Conservation (phyloP, 768 basidiomycete genomes). For the Daedaleopsis nitida region DNA sequence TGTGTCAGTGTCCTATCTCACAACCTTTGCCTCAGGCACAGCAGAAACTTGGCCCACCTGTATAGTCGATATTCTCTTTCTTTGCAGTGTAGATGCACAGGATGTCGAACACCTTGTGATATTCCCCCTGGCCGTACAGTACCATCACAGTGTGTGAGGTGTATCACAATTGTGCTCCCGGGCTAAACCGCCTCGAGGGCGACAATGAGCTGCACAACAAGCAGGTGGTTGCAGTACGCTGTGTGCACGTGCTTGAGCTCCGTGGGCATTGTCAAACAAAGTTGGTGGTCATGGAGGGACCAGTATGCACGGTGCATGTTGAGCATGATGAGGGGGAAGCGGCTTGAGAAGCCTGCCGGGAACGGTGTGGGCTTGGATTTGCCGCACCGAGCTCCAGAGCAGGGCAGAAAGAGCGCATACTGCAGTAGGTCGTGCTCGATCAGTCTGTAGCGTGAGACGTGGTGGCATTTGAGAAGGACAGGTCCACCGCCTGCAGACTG, state of each 20-base stretch:
- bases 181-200: slow-evolving; percentile 26
- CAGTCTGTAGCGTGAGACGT: slow-evolving; percentile 7
- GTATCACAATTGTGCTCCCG: slow-evolving; percentile 35
- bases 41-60: neutral
- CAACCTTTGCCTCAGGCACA: neutral
- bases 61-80: neutral
- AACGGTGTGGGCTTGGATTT: neutral
- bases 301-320: slow-evolving; percentile 38
- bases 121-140: slow-evolving; percentile 6
- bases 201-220: slow-evolving; percentile 35
- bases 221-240: slow-evolving; percentile 27
- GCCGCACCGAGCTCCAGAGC: no score
- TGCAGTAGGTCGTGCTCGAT: slow-evolving; percentile 15
- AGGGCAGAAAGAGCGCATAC: slow-evolving; percentile 9
- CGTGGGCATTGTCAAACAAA: neutral
- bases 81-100: slow-evolving; percentile 5
- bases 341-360: neutral
- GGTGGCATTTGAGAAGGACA: slow-evolving; percentile 6
- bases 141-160: slow-evolving; percentile 34
- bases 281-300: neutral
- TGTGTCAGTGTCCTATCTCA: slow-evolving; percentile 22
- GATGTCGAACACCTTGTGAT: slow-evolving; percentile 1
- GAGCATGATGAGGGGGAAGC: slow-evolving; percentile 35
- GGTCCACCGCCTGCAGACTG: slow-evolving; percentile 10
- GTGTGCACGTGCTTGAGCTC: slow-evolving; percentile 9